These are phyloP conservation scores for Guadua angustifolia DNA, from an alignment of 176 grass and related monocot genomes.

Conservation along the genomic window DNA sequence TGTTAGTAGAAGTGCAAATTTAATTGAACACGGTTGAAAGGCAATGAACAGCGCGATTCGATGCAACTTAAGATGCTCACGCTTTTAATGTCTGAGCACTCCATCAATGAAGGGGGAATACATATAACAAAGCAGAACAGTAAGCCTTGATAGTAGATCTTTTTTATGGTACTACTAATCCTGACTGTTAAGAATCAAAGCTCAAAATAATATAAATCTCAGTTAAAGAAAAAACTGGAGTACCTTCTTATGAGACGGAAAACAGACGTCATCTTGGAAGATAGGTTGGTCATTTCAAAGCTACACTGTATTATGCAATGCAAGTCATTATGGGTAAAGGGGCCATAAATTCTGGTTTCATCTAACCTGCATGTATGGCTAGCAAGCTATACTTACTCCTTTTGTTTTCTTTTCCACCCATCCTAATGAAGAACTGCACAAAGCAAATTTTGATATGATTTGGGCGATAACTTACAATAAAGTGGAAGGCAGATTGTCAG, in stretches of 20 bases:
- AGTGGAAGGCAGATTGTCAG: background rate
- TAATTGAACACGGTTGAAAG: background rate
- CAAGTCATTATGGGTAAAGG: background rate
- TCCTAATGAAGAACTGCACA: background rate
- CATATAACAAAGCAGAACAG: background rate
- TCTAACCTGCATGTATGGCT: background rate
- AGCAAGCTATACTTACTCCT: background rate
- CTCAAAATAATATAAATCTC: background rate
- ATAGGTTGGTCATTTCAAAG: background rate
- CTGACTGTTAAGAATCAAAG: background rate
- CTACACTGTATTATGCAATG: background rate
- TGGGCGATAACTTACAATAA: too few relatives aligned
- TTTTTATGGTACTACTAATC: background rate
- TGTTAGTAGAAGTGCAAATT: slow-evolving; percentile 27
- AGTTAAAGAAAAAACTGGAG: background rate
- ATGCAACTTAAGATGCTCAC: background rate
- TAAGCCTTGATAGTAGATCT: background rate
- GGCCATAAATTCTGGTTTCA: background rate
- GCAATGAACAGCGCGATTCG: background rate
- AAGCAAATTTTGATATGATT: background rate
- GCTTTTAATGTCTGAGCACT: background rate
- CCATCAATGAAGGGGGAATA: background rate
- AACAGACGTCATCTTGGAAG: background rate
- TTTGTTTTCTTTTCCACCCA: background rate
- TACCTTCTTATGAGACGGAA: background rate